Percentiles rank a stretch among this genome's conserved stretches.
phyloP scores from a whole-genome alignment of 1,284 basidiomycete species.

The Trichosporon sp. region DNA sequence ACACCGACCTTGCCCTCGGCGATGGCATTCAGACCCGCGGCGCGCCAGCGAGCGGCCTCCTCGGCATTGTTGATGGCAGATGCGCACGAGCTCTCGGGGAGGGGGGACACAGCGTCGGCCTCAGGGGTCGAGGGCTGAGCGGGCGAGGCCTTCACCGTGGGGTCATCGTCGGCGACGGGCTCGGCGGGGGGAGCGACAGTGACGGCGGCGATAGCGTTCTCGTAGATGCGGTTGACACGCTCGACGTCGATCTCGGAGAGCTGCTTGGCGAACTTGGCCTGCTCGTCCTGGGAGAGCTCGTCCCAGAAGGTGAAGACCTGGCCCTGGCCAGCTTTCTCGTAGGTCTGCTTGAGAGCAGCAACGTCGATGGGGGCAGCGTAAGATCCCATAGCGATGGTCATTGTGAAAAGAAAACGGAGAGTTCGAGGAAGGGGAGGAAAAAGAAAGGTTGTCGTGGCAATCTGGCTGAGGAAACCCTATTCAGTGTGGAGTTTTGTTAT shows the following conservation, averaged over 20 bases:
- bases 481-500: slow-evolving; percentile 2
- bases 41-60: slow-evolving; percentile 65
- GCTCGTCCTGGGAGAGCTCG: slow-evolving; percentile 62
- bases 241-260: slow-evolving; percentile 77
- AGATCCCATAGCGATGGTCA: not conserved
- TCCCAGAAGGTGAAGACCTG: slow-evolving; percentile 88
- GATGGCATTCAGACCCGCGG: slow-evolving; percentile 72
- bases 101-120: slow-evolving; percentile 51
- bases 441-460: not conserved
- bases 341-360: slow-evolving; percentile 50
- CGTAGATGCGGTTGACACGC: slow-evolving; percentile 84
- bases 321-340: slow-evolving; percentile 73
- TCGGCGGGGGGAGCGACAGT: slow-evolving; percentile 33
- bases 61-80: slow-evolving; percentile 56
- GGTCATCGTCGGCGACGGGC: slow-evolving; percentile 44
- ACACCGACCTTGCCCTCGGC: slow-evolving; percentile 79
- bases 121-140: slow-evolving; percentile 21
- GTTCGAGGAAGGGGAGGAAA: not conserved
- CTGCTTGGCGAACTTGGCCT: slow-evolving; percentile 62
- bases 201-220: slow-evolving; percentile 68
- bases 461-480: not conserved
- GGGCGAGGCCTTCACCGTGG: slow-evolving; percentile 28
- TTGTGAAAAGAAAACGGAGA: not conserved
- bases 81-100: slow-evolving; percentile 68
- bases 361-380: slow-evolving; percentile 17